phyloP scores from a whole-genome alignment of 441 rosid genomes.

The Pelargonium cotyledonis region DNA sequence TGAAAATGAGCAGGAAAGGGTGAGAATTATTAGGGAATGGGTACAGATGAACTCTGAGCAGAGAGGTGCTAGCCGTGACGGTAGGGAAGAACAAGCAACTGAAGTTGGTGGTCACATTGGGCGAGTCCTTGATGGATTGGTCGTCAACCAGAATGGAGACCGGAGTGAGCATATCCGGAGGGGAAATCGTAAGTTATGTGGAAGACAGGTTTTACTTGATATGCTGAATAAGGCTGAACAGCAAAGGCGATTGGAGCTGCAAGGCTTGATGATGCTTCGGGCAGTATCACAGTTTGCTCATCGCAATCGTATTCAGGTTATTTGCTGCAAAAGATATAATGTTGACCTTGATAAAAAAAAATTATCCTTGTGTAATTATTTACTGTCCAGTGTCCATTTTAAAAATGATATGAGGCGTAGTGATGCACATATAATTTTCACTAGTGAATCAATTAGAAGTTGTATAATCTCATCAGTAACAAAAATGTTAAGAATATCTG shows the following conservation, averaged over 20 bases:
- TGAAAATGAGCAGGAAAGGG: conserved; percentile 70
- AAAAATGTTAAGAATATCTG: neutral
- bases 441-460: neutral
- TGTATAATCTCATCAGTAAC: neutral
- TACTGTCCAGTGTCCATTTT: neutral
- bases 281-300: conserved; percentile 86
- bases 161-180: conserved; percentile 46
- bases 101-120: conserved; percentile 52
- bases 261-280: conserved; percentile 49
- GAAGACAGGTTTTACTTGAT: conserved; percentile 80
- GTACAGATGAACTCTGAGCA: conserved; percentile 66
- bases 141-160: conserved; percentile 41
- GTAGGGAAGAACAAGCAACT: conserved; percentile 46
- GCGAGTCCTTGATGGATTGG: conserved; percentile 58
- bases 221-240: conserved; percentile 73
- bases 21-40: conserved; percentile 75
- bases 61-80: conserved; percentile 42
- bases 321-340: conserved; percentile 9
- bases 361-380: too few species aligned
- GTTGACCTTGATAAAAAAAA: neutral
- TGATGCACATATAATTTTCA: neutral
- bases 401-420: neutral
- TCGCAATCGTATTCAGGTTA: conserved; percentile 90
- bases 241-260: conserved; percentile 75
- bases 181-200: conserved; percentile 78